Base-by-base conservation (phyloP, 495 filamentous ascomycete species). In the Cairneyella variabilis region DNA sequence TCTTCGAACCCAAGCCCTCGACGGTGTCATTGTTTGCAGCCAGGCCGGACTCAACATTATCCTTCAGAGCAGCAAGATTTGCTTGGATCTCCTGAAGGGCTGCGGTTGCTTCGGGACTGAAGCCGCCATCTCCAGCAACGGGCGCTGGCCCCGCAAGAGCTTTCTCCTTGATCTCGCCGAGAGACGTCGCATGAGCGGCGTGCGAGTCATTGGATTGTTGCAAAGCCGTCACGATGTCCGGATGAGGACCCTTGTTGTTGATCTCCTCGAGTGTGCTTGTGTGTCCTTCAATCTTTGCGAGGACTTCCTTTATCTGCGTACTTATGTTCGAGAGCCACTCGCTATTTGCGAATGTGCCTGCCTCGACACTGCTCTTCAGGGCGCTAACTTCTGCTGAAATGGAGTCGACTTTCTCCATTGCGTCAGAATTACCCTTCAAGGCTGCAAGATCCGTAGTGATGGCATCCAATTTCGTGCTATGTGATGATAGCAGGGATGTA, bases 121-220 rank as follows among this genome's bases (percentile, higher is more conserved):
- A 40, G 14, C 17, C 48, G 8, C 8, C 3, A 3, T n/a, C 17
- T 3, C 42, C 16, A 11, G 37, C 10, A 27, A 34, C 37, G 10
- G 56, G n/a, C 38, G 38, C 45, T 0, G 44, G 26, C 12, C 36
- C 7, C 6, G 10, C 37, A 17, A 61, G 25, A 5, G 54, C 41
- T 16, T 50, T 42, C 11, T 58, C 60, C 25, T 59, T 63, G 30
- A 63, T 50, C 26, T 63, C 60, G 25, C 20, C 22, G 16, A 63
- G 30, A 3, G 46, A n/a, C n/a, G 48, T 25, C 0, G 56, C 38
- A 48, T 59, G 53, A 21, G 56, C 41, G 1, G 40, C 48, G 44
- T 59, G 60, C 9, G 43, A 51, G 9, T 51, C 41, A 18, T 60
- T 60, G 23, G 57, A 56, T 45, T 45, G 43, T 44, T 60, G 52